A percentile compares a stretch with the other conserved stretches of the same genome.
Conservation (phyloP, 1,139 yeast genomes). For the Taiozyma onychis region DNA sequence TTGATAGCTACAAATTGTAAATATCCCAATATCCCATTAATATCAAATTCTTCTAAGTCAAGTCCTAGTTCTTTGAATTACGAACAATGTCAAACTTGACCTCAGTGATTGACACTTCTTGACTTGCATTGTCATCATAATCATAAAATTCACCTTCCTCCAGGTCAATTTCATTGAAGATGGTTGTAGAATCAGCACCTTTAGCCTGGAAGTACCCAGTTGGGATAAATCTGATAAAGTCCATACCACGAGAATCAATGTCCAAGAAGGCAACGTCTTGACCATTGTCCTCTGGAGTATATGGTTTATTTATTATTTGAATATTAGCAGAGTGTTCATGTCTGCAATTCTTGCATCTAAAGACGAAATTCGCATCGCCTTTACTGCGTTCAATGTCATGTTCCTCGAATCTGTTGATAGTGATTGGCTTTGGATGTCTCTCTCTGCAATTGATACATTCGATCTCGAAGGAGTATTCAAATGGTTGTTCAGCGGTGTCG, state of each 20-base stretch:
- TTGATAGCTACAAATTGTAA: neutral
- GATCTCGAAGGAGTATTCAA: slow-evolving; percentile 67
- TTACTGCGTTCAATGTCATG: slow-evolving; percentile 59
- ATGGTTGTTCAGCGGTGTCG: slow-evolving; percentile 58
- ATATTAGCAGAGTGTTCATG: slow-evolving; percentile 32
- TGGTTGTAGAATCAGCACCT: slow-evolving; percentile 47
- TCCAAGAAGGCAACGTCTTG: slow-evolving; percentile 41
- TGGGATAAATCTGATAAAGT: slow-evolving; percentile 62
- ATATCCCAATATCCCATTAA: neutral
- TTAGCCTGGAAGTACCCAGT: slow-evolving; percentile 57
- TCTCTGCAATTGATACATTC: slow-evolving; percentile 81
- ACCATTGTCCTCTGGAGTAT: slow-evolving; percentile 32
- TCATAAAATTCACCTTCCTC: slow-evolving; percentile 91
- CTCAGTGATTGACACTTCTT: slow-evolving; percentile 78
- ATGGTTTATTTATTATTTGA: slow-evolving; percentile 30
- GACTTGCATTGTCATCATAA: slow-evolving; percentile 79
- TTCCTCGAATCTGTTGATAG: slow-evolving; percentile 55
- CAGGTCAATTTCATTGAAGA: slow-evolving; percentile 61
- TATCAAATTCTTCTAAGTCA: no score
- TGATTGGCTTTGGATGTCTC: slow-evolving; percentile 65
- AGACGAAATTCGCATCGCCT: slow-evolving; percentile 81
- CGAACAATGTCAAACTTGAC: slow-evolving; percentile 51
- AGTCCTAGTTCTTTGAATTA: slow-evolving; percentile 3
- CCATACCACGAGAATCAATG: slow-evolving; percentile 84
- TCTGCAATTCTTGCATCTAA: slow-evolving; percentile 68